phyloP scores from a whole-genome alignment of 805 yeast genomes.

The Cephaloascus fragrans region DNA sequence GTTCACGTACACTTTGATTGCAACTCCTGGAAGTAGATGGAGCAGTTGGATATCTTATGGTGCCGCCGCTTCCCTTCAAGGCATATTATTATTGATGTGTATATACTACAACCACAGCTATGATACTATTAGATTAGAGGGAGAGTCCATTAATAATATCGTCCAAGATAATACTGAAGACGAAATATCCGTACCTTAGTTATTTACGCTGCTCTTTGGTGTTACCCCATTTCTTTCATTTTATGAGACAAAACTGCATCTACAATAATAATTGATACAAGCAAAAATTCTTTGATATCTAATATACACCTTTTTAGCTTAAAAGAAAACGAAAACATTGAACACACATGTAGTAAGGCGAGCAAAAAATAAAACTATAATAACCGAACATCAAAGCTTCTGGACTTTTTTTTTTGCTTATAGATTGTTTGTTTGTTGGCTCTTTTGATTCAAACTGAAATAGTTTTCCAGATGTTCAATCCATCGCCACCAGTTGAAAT shows the following conservation, averaged over 20 bases:
- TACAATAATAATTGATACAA: not conserved
- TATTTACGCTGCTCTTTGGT: too few species aligned
- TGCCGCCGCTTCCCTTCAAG: slow-evolving; percentile 62
- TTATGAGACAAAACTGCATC: too few species aligned
- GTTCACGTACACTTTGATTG: slow-evolving; percentile 64
- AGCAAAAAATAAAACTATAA: too few species aligned
- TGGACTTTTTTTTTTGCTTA: too few species aligned
- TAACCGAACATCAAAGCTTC: too few species aligned
- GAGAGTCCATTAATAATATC: not conserved
- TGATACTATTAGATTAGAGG: slow-evolving; percentile 2
- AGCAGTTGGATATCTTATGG: slow-evolving; percentile 78
- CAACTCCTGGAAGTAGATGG: slow-evolving; percentile 75
- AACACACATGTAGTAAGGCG: too few species aligned
- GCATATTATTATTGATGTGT: slow-evolving; percentile 52
- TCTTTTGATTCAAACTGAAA: slow-evolving; percentile 83
- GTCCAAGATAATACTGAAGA: not conserved
- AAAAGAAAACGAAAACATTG: not conserved
- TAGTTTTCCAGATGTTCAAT: slow-evolving; percentile 90
- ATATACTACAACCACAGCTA: slow-evolving; percentile 25
- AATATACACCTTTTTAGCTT: not conserved
- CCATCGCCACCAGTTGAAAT: slow-evolving; percentile 96
- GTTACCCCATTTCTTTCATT: too few species aligned
- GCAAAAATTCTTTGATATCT: not conserved
- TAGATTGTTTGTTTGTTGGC: too few species aligned
- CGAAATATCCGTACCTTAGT: too few species aligned